These are phyloP conservation scores for Gigaspora rosea DNA, from an alignment of 192 early-diverging fungal species.

Conservation along the genomic window DNA sequence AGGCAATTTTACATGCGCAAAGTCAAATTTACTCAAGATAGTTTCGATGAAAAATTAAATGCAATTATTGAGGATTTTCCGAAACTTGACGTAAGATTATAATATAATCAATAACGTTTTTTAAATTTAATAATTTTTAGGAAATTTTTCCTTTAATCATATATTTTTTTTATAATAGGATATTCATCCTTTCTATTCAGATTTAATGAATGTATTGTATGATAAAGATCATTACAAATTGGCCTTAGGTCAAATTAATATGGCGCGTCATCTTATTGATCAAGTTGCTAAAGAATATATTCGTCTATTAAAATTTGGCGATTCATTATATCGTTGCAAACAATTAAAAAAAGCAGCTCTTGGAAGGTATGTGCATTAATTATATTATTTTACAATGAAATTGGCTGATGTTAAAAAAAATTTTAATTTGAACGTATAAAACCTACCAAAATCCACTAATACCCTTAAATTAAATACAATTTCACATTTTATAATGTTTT, in stretches of 20 bases:
- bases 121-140: not conserved
- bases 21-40: conserved; percentile 97
- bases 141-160: not conserved
- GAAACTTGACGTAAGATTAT: conserved; percentile 83
- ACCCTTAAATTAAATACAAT: not conserved
- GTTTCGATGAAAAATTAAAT: conserved; percentile 95
- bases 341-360: conserved; percentile 98
- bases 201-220: conserved; percentile 99
- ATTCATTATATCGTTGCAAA: conserved; percentile 99
- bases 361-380: conserved; percentile 59
- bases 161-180: conserved; percentile 55
- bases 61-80: conserved; percentile 95
- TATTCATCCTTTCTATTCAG: conserved; percentile 99
- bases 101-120: not conserved
- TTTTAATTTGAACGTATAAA: not conserved
- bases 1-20: conserved; percentile 99
- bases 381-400: not conserved
- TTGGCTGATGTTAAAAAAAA: not conserved
- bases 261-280: conserved; percentile 94
- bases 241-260: conserved; percentile 97
- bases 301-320: conserved; percentile 97
- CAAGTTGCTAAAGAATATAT: conserved; percentile 98
- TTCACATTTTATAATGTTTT: not conserved
- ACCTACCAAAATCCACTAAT: too few species aligned
- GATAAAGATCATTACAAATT: conserved; percentile 99